Conservation (phyloP, 1,284 basidiomycete genomes). For the Marasmius oreades region DNA sequence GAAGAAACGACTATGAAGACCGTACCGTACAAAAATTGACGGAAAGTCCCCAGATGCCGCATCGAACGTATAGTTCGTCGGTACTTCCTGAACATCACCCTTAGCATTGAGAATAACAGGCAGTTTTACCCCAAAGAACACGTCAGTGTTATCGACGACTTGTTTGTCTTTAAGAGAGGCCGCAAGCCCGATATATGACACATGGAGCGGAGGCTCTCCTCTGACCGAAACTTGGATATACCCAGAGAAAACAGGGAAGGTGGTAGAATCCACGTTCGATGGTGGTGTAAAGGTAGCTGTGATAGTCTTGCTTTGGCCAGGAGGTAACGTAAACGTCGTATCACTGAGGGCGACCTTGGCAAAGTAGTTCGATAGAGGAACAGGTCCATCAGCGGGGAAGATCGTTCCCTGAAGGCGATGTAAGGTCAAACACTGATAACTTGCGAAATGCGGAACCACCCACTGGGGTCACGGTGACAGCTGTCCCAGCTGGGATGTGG, state of each 20-base stretch:
- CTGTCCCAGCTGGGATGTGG: slow-evolving; percentile 53
- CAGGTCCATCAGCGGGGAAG: slow-evolving; percentile 43
- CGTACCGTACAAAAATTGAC: slow-evolving; percentile 23
- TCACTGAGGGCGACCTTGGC: slow-evolving; percentile 37
- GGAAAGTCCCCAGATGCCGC: slow-evolving; percentile 26
- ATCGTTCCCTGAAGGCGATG: slow-evolving; percentile 29
- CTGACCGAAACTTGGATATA: slow-evolving; percentile 32
- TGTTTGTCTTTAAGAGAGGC: slow-evolving; percentile 27
- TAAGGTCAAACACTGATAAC: slow-evolving; percentile 3
- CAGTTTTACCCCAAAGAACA: slow-evolving; percentile 28
- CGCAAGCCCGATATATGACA: slow-evolving; percentile 32
- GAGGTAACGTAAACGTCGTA: slow-evolving; percentile 7
- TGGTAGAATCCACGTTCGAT: slow-evolving; percentile 25
- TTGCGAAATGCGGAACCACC: not conserved
- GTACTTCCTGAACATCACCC: slow-evolving; percentile 23
- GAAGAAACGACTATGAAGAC: not conserved
- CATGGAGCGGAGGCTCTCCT: slow-evolving; percentile 26
- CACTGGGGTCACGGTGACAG: slow-evolving; percentile 38
- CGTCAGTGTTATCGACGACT: slow-evolving; percentile 31
- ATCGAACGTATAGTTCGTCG: slow-evolving; percentile 36
- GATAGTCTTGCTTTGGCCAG: slow-evolving; percentile 9
- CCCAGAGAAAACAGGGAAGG: slow-evolving; percentile 43
- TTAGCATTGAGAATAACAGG: slow-evolving; percentile 27
- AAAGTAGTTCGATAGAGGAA: slow-evolving; percentile 40
- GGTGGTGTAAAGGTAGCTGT: slow-evolving; percentile 25